These are phyloP conservation scores for Ambrosiella beaveri DNA, from an alignment of 2,329 filamentous ascomycete species.

Conservation along the genomic window DNA sequence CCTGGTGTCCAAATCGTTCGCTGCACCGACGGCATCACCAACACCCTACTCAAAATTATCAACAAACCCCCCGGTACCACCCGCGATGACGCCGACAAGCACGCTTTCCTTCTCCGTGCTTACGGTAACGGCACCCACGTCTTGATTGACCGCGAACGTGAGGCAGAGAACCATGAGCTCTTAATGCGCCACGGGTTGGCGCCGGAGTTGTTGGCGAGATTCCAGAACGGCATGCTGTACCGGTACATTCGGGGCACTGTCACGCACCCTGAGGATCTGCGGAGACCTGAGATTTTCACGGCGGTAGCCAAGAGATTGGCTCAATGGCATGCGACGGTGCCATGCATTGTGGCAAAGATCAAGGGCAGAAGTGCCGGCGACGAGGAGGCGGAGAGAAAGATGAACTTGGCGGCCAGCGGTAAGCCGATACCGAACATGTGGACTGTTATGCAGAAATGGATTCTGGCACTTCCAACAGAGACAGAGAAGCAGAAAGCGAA, in stretches of 20 bases:
- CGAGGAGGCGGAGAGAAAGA: conserved; percentile 22
- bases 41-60: conserved; percentile 69
- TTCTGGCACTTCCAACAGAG: conserved; percentile 59
- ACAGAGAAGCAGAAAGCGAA: conserved; percentile 53
- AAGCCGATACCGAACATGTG: conserved; percentile 75
- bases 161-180: conserved; percentile 63
- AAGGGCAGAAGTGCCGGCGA: conserved; percentile 19
- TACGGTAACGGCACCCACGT: conserved; percentile 91
- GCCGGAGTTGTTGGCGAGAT: conserved; percentile 73
- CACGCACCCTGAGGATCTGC: conserved; percentile 65
- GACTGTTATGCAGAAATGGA: conserved; percentile 95
- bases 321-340: conserved; percentile 74
- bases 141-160: conserved; percentile 86
- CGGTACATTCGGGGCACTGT: conserved; percentile 69
- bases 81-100: conserved; percentile 57
- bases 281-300: conserved; percentile 56
- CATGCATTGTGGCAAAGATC: conserved; percentile 31
- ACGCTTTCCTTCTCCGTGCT: conserved; percentile 76
- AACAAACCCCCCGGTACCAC: conserved; percentile 52
- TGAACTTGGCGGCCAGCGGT: conserved; percentile 39
- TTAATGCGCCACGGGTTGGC: conserved; percentile 71
- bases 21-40: conserved; percentile 97
- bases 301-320: conserved; percentile 72
- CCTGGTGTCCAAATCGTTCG: conserved; percentile 55
- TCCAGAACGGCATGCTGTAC: conserved; percentile 93